These are phyloP conservation scores for Pseudotsuga menziesii DNA, from an alignment of 75 land plant genomes.

Conservation along the genomic window DNA sequence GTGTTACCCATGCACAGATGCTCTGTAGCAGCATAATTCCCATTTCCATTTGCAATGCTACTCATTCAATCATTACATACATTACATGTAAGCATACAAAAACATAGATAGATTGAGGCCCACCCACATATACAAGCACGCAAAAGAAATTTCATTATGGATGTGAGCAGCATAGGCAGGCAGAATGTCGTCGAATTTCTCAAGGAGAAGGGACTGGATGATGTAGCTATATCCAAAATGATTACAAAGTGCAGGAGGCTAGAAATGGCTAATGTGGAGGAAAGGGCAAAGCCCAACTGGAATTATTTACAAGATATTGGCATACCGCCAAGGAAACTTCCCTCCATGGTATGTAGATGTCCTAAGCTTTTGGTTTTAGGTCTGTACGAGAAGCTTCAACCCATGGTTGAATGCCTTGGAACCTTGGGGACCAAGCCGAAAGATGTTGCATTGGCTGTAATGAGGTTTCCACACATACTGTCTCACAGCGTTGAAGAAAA, in stretches of 20 bases:
- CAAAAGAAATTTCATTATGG: background rate
- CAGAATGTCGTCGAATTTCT: slow-evolving; percentile 47
- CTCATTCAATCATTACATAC: no score
- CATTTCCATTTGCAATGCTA: no score
- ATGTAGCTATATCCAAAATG: slow-evolving; percentile 42
- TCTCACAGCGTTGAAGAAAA: slow-evolving; percentile 87
- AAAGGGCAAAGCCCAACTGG: slow-evolving; percentile 74
- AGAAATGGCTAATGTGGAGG: slow-evolving; percentile 29
- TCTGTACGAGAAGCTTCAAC: slow-evolving; percentile 66
- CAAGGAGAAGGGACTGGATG: slow-evolving; percentile 62
- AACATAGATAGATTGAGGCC: no score
- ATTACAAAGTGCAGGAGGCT: slow-evolving; percentile 58
- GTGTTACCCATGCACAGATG: no score
- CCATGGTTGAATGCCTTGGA: slow-evolving; percentile 64
- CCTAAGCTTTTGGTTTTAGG: slow-evolving; percentile 75
- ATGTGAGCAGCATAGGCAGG: slow-evolving; percentile 1
- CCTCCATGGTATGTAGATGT: slow-evolving; percentile 62
- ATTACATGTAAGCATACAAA: no score
- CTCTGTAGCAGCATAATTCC: no score
- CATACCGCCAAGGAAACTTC: slow-evolving; percentile 73
- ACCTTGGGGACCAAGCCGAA: slow-evolving; percentile 55
- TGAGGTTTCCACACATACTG: slow-evolving; percentile 70
- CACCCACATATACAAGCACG: no score
- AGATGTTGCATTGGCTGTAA: slow-evolving; percentile 62
- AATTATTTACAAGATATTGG: slow-evolving; percentile 65